These are phyloP conservation scores for Tephrocybe sp. DNA, from an alignment of 768 basidiomycete species.

Conservation along the genomic window DNA sequence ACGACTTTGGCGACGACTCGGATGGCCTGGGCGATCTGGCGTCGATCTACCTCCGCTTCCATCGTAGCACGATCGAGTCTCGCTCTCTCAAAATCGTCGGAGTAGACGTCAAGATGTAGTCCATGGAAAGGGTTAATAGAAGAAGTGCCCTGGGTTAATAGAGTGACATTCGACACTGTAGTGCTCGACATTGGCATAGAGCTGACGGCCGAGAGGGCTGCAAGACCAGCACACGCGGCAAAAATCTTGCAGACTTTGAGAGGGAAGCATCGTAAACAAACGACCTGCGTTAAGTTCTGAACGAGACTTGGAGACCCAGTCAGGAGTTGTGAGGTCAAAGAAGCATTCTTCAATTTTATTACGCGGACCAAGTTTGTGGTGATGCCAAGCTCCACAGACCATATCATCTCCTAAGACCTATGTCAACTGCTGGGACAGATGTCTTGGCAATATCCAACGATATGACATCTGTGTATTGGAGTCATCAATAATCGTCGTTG, in stretches of 20 bases:
- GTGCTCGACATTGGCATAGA: neutral
- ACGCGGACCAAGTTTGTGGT: too few relatives aligned
- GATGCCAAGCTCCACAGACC: too few relatives aligned
- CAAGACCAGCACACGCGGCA: slow-evolving; percentile 4
- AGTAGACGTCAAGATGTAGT: slow-evolving; percentile 1
- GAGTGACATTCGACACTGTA: slow-evolving; percentile 6
- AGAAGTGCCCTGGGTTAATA: neutral
- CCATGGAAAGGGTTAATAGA: slow-evolving; percentile 11
- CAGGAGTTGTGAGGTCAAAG: slow-evolving; percentile 1
- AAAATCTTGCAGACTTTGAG: neutral
- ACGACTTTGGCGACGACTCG: slow-evolving; percentile 7
- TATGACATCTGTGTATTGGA: too few relatives aligned
- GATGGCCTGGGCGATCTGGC: slow-evolving; percentile 2
- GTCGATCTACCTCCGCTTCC: slow-evolving; percentile 7
- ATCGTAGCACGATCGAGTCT: neutral
- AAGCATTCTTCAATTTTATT: neutral
- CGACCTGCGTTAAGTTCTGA: slow-evolving; percentile 11
- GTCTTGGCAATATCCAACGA: too few relatives aligned
- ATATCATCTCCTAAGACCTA: too few relatives aligned
- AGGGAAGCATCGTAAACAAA: slow-evolving; percentile 10
- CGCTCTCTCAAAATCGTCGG: slow-evolving; percentile 1
- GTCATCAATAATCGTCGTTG: too few relatives aligned
- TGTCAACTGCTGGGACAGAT: too few relatives aligned
- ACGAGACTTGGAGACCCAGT: slow-evolving; percentile 13
- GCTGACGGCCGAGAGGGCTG: slow-evolving; percentile 1